Percentiles rank a stretch among this genome's conserved stretches.
These are phyloP conservation scores for Saitozyma sp. DNA, from an alignment of 768 basidiomycete species.

Conservation along the genomic window DNA sequence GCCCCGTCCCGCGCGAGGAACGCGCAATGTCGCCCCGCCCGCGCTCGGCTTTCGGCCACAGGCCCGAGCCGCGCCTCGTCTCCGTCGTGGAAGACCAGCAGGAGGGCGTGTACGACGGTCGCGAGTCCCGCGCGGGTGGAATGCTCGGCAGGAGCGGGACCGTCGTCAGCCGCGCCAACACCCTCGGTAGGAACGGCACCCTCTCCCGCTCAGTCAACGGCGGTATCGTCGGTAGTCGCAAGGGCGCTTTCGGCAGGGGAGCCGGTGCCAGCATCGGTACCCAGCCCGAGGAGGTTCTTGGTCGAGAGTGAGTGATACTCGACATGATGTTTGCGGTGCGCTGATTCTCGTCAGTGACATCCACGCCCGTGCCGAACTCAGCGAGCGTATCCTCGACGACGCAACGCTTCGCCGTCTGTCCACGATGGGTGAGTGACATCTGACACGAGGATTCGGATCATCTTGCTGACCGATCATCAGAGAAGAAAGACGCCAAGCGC, in stretches of 20 bases:
- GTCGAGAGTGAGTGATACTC: conserved; percentile 35
- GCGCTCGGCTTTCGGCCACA: conserved; percentile 15
- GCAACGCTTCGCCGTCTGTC: conserved; percentile 37
- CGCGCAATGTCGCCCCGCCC: conserved; percentile 36
- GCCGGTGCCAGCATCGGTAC: conserved; percentile 47
- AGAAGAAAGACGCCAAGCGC: conserved; percentile 59
- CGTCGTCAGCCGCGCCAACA: conserved; percentile 37
- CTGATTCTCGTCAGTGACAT: conserved; percentile 32
- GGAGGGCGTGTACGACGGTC: conserved; percentile 23
- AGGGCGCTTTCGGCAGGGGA: conserved; percentile 47
- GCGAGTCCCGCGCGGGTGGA: conserved; percentile 30
- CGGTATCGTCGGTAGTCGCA: conserved; percentile 40
- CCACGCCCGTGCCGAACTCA: conserved; percentile 45
- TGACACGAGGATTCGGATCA: neutral
- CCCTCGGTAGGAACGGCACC: conserved; percentile 39
- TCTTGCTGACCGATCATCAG: conserved; percentile 1
- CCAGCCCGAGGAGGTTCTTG: conserved; percentile 49
- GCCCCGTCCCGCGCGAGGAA: conserved; percentile 18
- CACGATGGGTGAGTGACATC: conserved; percentile 32
- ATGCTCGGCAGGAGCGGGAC: conserved; percentile 37
- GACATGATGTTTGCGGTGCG: neutral
- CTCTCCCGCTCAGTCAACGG: conserved; percentile 41
- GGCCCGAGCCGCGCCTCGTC: conserved; percentile 25
- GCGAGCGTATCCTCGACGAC: conserved; percentile 44
- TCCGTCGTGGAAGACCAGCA: conserved; percentile 29